Conservation (phyloP, 2,329 filamentous ascomycete species). For the Sodiomyces alkalinus region DNA sequence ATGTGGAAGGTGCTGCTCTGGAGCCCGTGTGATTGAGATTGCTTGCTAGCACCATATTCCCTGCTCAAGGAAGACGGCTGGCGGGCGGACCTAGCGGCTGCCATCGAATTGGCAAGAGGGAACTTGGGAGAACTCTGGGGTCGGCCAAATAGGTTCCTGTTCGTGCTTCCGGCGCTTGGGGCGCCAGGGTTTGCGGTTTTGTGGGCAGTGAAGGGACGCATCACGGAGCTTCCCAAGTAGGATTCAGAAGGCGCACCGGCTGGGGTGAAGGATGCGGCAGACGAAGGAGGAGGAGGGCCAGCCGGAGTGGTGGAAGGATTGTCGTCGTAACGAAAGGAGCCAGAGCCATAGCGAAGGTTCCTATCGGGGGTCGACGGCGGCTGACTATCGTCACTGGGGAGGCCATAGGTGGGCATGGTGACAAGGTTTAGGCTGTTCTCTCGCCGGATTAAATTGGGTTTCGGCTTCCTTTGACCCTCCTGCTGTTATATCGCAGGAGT, state of each 20-base stretch:
- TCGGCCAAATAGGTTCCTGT: constrained; percentile 21
- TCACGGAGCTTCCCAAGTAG: constrained; percentile 38
- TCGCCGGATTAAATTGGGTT: no score
- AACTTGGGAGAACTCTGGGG: constrained; percentile 21
- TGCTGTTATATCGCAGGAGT: neutral
- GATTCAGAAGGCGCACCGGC: constrained; percentile 39
- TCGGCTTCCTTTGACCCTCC: neutral
- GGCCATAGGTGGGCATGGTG: constrained; percentile 26
- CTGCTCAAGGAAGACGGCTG: constrained; percentile 37
- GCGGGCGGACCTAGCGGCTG: constrained; percentile 16
- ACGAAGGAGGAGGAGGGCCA: constrained; percentile 34
- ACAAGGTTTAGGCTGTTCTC: neutral
- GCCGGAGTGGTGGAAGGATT: constrained; percentile 38
- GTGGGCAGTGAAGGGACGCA: constrained; percentile 23
- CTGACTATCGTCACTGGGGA: constrained; percentile 25
- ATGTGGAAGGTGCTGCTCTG: constrained; percentile 10
- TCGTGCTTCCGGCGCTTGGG: constrained; percentile 13
- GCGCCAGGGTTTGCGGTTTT: constrained; percentile 25
- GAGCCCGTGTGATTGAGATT: no score
- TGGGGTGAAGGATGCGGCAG: constrained; percentile 38
- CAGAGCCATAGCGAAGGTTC: constrained; percentile 16
- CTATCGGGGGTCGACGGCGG: constrained; percentile 35
- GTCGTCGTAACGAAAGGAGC: constrained; percentile 23
- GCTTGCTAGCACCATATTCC: constrained; percentile 22
- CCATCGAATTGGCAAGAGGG: constrained; percentile 32